Percentiles rank a stretch among this genome's conserved stretches.
Evolutionary conservation across 176 grass and related monocot genomes (phyloP).

Genomic region (Ensete glaucum): DNA sequence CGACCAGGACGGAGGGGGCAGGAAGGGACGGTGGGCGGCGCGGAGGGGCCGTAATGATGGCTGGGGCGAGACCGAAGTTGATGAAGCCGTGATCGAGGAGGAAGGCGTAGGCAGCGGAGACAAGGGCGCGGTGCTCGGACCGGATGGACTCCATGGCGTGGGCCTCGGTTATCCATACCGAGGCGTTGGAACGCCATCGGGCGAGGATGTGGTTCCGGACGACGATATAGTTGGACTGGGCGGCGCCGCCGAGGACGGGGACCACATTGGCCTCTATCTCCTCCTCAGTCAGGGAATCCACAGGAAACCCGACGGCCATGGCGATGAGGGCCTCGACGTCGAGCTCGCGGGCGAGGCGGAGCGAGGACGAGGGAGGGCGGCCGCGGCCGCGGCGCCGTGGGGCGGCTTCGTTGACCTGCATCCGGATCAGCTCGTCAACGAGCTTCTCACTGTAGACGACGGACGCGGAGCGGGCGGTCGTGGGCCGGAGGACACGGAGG

Average conservation of each 20-base stretch:
- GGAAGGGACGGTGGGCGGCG: conserved; percentile 40
- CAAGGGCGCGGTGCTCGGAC: conserved; percentile 61
- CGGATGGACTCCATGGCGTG: conserved; percentile 79
- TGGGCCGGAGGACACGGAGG: conserved; percentile 50
- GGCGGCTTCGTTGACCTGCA: conserved; percentile 26
- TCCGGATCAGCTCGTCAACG: conserved; percentile 21
- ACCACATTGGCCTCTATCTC: conserved; percentile 76
- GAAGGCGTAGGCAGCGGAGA: conserved; percentile 65
- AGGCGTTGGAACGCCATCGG: conserved; percentile 81
- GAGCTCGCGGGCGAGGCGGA: conserved; percentile 85
- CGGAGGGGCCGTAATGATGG: conserved; percentile 46
- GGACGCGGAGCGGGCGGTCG: conserved; percentile 23
- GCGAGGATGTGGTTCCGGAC: conserved; percentile 91
- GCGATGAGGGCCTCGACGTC: conserved; percentile 89
- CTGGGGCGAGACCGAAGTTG: conserved; percentile 72
- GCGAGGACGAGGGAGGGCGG: conserved; percentile 63
- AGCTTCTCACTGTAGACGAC: conserved; percentile 26
- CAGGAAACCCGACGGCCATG: conserved; percentile 67
- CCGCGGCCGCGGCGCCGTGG: conserved; percentile 35
- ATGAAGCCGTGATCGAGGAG: conserved; percentile 71
- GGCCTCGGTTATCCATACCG: conserved; percentile 36
- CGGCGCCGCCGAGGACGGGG: conserved; percentile 51
- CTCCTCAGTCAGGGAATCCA: conserved; percentile 79
- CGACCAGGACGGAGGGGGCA: conserved; percentile 57
- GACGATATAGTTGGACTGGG: conserved; percentile 85